Percentiles rank a stretch among this genome's conserved stretches.
phyloP scores from a whole-genome alignment of 768 basidiomycete species.

The Mycena leptocephala region DNA sequence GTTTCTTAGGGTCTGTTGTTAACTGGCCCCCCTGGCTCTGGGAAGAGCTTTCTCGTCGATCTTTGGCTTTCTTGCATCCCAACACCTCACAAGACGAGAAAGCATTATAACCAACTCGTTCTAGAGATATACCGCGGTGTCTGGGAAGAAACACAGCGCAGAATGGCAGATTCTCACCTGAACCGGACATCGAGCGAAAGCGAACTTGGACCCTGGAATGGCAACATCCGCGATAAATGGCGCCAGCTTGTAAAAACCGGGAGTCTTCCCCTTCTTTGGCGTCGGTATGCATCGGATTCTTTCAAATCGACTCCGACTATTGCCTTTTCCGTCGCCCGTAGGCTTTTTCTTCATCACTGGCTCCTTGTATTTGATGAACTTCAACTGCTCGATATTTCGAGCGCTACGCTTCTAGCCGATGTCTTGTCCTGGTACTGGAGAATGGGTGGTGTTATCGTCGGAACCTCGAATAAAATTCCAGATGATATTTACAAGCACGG shows the following conservation, averaged over 20 bases:
- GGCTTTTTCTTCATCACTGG: constrained; percentile 64
- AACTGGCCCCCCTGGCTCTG: constrained; percentile 68
- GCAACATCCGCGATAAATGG: constrained; percentile 45
- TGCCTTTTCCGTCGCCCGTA: constrained; percentile 61
- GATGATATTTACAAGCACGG: constrained; percentile 73
- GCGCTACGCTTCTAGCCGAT: constrained; percentile 65
- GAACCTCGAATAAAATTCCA: constrained; percentile 66
- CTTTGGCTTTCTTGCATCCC: constrained; percentile 71
- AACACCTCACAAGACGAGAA: constrained; percentile 67
- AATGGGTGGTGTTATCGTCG: constrained; percentile 71
- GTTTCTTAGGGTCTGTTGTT: constrained; percentile 62
- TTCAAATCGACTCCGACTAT: constrained; percentile 53
- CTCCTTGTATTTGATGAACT: constrained; percentile 73
- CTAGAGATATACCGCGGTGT: constrained; percentile 70
- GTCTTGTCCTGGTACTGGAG: constrained; percentile 77
- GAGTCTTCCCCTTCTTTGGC: constrained; percentile 49
- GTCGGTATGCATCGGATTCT: constrained; percentile 25
- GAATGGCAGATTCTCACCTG: constrained; percentile 45
- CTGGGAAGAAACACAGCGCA: constrained; percentile 64
- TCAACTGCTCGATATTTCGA: constrained; percentile 74
- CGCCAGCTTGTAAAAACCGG: constrained; percentile 50
- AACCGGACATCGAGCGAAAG: neutral
- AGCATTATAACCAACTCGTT: constrained; percentile 72
- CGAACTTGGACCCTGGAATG: constrained; percentile 46
- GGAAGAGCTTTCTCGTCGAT: constrained; percentile 70